Evolutionary conservation across 2,329 filamentous ascomycete genomes (phyloP), one percentile per base, ranked within the genome.

Genomic region (Pseudohalonectria lignicola): DNA sequence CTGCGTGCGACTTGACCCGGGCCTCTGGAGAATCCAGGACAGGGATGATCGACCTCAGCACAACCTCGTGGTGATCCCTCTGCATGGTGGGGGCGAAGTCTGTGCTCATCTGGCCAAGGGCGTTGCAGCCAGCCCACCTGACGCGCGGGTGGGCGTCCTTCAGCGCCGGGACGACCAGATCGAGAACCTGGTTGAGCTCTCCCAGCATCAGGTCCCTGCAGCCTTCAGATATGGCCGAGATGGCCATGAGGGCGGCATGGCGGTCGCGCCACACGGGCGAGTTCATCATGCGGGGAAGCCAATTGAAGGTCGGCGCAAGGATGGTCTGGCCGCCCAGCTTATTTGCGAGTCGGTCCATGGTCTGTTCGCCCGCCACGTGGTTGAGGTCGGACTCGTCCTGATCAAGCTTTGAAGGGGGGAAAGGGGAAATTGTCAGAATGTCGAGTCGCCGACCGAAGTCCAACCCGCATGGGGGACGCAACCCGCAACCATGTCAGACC

Each of bases 51-150:
- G 86, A 86, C 49, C 80, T 86, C 37, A 98, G 72, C 13, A 98
- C 85, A 32, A 80, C 71, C 46, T 85, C 76, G 59, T 94, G 92
- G 60, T 94, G 94, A 51, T 94, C 92, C 48, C 86, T 83, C 61
- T 98, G 92, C 90, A 98, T 96, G 10, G 84, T 93, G 11, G 88
- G 88, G 11, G 93, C 90, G 59, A 98, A 98, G 55, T 98, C 92
- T 23, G 92, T 98, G 65, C 90, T 96, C 92, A 98, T 98, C 61
- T 98, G 92, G 20, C 92, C 92, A n/a, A 98, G 74, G 31, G 92
- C 92, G 55, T 98, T 96, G 67, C 92, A 98, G 25, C 88, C 92
- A 37, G 92, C 92, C 80, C 93, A 98, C 51, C 90, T 82, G 39
- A 98, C 92, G 54, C 92, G 85, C 30, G 92, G 85, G 55, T 98